Conservation (phyloP, 352 stramenopile genomes). For the Phytopythium montanum region DNA sequence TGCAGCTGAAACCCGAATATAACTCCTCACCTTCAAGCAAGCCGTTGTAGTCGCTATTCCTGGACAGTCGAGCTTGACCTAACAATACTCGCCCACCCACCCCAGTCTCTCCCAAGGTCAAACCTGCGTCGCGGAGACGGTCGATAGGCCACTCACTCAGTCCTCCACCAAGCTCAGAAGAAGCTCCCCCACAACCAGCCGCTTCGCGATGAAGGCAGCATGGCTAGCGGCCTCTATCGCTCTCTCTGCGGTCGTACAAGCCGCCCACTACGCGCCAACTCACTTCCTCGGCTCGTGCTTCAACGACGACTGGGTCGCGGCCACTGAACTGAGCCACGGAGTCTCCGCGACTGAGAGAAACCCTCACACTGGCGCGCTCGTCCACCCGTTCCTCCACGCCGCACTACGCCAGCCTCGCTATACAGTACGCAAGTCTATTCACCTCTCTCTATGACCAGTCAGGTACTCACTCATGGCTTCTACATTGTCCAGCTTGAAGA, state of each 20-base stretch:
- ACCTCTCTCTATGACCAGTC: too few species aligned
- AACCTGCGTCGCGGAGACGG: too few species aligned
- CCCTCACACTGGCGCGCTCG: constrained; percentile 12
- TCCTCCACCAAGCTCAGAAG: not conserved
- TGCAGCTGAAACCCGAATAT: too few species aligned
- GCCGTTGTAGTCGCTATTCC: too few species aligned
- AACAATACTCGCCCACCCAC: too few species aligned
- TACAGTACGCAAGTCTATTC: constrained; percentile 1
- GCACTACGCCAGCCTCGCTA: constrained; percentile 33
- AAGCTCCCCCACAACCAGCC: not conserved
- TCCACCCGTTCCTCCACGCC: constrained; percentile 29
- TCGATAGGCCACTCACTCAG: too few species aligned
- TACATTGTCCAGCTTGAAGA: constrained; percentile 16
- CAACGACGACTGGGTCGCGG: constrained; percentile 26
- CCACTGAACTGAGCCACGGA: constrained; percentile 14
- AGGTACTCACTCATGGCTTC: not conserved
- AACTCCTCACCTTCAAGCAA: too few species aligned
- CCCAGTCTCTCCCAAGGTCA: too few species aligned
- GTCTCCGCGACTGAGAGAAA: constrained; percentile 19
- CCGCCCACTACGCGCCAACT: constrained; percentile 23
- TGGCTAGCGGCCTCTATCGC: not conserved
- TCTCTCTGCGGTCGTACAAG: not conserved
- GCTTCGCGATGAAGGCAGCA: not conserved
- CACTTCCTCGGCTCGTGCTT: constrained; percentile 41
- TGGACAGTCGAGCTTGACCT: too few species aligned